A percentile compares a stretch with the other conserved stretches of the same genome.
Conservation (phyloP, 164 flowering plant species). For the Tetrastigma voinierianum region DNA sequence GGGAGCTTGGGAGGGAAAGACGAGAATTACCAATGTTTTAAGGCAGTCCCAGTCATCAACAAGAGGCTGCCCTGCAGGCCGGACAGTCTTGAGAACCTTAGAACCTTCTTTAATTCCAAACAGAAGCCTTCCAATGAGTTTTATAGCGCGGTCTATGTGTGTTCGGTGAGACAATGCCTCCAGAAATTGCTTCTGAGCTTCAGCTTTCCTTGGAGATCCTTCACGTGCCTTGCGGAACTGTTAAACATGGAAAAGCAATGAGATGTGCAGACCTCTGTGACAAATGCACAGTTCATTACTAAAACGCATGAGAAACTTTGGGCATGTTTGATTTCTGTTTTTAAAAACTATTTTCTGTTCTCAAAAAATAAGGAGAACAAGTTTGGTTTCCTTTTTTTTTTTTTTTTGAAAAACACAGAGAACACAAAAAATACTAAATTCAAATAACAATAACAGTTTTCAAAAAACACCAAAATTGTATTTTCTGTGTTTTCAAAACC, state of each 20-base stretch:
- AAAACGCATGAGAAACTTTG: too few species aligned
- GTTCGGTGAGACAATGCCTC: conserved; percentile 74
- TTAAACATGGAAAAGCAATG: background rate
- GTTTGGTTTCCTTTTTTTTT: too few species aligned
- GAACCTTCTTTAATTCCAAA: conserved; percentile 67
- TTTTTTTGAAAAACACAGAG: too few species aligned
- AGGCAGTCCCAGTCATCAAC: conserved; percentile 94
- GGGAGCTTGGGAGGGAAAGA: background rate
- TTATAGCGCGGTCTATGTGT: conserved; percentile 64
- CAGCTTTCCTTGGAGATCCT: conserved; percentile 56
- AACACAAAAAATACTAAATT: too few species aligned
- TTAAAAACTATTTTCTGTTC: too few species aligned
- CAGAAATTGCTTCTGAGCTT: conserved; percentile 60
- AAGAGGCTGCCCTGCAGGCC: conserved; percentile 69
- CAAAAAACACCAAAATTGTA: too few species aligned
- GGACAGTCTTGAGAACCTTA: conserved; percentile 51
- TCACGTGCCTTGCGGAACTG: conserved; percentile 77
- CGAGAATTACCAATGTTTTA: conserved; percentile 57
- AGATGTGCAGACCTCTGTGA: too few species aligned
- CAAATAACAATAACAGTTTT: too few species aligned
- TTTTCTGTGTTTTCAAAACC: too few species aligned
- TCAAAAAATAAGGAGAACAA: too few species aligned
- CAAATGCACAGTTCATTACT: too few species aligned
- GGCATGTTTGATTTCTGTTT: too few species aligned
- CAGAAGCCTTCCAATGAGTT: conserved; percentile 64